Base-by-base conservation (phyloP, 768 basidiomycete genomes). In the Lactifluus piperatus region DNA sequence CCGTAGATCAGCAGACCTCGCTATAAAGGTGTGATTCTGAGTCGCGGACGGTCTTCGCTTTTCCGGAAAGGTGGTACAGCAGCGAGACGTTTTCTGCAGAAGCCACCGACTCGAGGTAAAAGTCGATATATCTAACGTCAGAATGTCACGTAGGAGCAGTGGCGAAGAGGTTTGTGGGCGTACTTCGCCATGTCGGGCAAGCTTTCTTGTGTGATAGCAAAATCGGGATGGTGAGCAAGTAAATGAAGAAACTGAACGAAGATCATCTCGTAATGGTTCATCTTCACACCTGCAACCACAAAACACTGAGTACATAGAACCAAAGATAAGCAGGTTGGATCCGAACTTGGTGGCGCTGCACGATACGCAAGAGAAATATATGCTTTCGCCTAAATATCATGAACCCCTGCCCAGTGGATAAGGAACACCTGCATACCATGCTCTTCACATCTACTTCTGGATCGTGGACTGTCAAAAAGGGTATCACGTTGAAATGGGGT, bases 181-280 rank as follows among this genome's bases (percentile, higher is more conserved):
- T 64, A 97, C 93, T 86, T 91, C 24, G 88, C 84, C 65, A 93
- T 85, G 66, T 89, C 86, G 34, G 81, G 75, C 37, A 94, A 70
- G 43, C 85, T 84, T 34, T 89, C 87, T 37, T 81, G 78, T 2
- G 78, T 76, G 45, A 76, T 78, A 20, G 77, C 79, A 66, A 93
- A 94, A 71, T 99, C 97, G 4, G 95, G 95, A 69, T 99, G 97
- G 68, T 97, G 94, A 0, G 94, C 91, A 5, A 98, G 77, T 0
- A 94, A 71, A 67, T 94, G 89, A 10, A 98, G 77, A 4, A 98
- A 73, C 13, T 95, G 86, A 44, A 94, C 81, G 65, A 98, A 89
- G 2, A 86, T 81, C 56, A 86, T 73, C 69, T 97, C 95, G 56
- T 94, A 79, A 51, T 81, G 72, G n/a, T 84, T 78, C 16, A 91